Base-by-base conservation (phyloP, 2,329 filamentous ascomycete species). In the Capronia coronata region DNA sequence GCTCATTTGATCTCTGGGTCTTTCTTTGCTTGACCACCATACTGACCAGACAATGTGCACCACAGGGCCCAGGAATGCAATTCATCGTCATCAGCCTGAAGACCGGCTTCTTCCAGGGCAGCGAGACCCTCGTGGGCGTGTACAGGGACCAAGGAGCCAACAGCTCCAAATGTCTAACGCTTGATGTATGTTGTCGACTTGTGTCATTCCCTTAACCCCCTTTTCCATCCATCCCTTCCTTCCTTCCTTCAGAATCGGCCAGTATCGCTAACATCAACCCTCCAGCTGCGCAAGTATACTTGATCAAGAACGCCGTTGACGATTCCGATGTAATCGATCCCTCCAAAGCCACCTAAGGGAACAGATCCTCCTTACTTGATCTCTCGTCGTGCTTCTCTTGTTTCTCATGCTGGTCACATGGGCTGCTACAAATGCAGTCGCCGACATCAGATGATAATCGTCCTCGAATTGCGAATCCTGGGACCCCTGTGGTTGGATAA, bases 41-140 rank as follows among this genome's bases (percentile, higher is more conserved):
- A 16, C 23, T 18, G 18, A 23, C 19, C 11, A 14, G 11, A 4
- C 19, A 19, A 37, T 32, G 21, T 19, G 23, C 13, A 32, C 21
- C 16, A 32, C 14, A 57, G 49, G 87, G 88, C 0, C 93, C 93
- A 1, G 94, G 94, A 11, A 97, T 97, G 89, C 93, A 98, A 68
- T 98, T 98, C 61, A 94, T 98, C 54, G 93, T 98, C 59, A 98
- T 98, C 68, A 89, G 83, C 71, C 77, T 98, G 66, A 98, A 98
- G 77, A 86, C 89, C 0, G 90, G 89, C 1, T 75, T 98, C 49
- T 98, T 97, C 72, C 90, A 98, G 70, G 87, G 94, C 67, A 95
- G 88, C 64, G 90, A 98, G 75, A 94, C 89, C 54, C 69, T 98
- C 61, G 89, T 98, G 3, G 93, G 93, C 44, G 89, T 98, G 9